Conservation (phyloP, 805 yeast genomes). For the Komagataella pseudopastoris region DNA sequence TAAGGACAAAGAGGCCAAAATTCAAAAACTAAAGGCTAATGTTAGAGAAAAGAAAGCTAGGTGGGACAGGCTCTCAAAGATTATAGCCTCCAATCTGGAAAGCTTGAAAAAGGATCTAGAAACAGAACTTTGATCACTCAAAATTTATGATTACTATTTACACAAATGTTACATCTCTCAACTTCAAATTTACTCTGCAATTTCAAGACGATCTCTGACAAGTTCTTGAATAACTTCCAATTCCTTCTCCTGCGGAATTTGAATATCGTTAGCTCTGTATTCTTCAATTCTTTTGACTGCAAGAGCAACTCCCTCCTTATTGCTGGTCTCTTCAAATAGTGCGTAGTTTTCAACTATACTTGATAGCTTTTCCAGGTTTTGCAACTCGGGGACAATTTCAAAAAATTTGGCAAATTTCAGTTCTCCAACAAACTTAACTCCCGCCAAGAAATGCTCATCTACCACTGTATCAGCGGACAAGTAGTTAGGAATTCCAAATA, state of each 20-base stretch:
- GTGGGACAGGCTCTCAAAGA: neutral
- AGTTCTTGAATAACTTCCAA: slow-evolving; percentile 20
- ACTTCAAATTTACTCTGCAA: slow-evolving; percentile 5
- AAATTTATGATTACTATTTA: neutral
- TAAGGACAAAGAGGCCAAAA: neutral
- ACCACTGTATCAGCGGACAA: slow-evolving; percentile 43
- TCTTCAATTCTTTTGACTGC: slow-evolving; percentile 20
- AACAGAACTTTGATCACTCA: neutral
- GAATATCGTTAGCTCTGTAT: slow-evolving; percentile 17
- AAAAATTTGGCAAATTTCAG: slow-evolving; percentile 30
- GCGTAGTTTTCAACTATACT: slow-evolving; percentile 22
- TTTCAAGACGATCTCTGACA: slow-evolving; percentile 16
- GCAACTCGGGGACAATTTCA: slow-evolving; percentile 26
- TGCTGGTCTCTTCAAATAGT: slow-evolving; percentile 22
- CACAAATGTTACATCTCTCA: neutral
- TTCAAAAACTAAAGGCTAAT: neutral
- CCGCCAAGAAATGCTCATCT: slow-evolving; percentile 47
- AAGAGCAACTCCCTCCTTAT: slow-evolving; percentile 18
- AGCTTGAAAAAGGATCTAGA: neutral
- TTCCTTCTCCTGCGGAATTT: slow-evolving; percentile 20
- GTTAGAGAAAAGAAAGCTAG: neutral
- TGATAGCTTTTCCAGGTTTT: slow-evolving; percentile 23
- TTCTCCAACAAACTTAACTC: slow-evolving; percentile 56
- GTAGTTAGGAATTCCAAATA: slow-evolving; percentile 74
- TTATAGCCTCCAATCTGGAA: neutral